A percentile compares a stretch with the other conserved stretches of the same genome.
Evolutionary conservation across 306 rosid genomes (phyloP).

Genomic region (Cucurbita ficifolia): DNA sequence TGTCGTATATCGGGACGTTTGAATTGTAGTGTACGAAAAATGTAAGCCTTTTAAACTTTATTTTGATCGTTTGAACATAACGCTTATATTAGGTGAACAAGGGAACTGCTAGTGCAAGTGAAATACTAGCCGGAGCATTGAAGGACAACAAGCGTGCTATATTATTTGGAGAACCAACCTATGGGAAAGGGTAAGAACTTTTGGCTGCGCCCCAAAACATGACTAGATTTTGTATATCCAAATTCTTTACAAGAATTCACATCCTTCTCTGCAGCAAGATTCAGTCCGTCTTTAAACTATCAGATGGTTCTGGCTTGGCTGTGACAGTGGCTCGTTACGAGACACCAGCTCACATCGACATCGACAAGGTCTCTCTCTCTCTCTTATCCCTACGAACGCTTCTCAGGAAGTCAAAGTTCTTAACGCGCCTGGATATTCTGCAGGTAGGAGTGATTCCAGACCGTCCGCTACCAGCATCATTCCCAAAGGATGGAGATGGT

Average conservation of each 20-base stretch:
- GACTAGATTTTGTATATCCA: not conserved
- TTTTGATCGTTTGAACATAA: not conserved
- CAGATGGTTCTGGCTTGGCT: constrained; percentile 92
- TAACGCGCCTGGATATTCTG: not conserved
- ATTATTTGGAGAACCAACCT: constrained; percentile 87
- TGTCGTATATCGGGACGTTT: not conserved
- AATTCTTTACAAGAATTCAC: constrained; percentile 15
- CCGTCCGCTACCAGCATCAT: constrained; percentile 66
- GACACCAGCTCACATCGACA: constrained; percentile 84
- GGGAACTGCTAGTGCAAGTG: constrained; percentile 99
- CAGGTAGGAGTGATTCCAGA: constrained; percentile 94
- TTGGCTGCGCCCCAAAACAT: constrained; percentile 9
- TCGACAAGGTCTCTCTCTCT: constrained; percentile 49
- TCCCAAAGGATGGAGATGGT: constrained; percentile 75
- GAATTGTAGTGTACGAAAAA: not conserved
- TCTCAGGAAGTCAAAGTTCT: not conserved
- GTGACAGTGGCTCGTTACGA: constrained; percentile 91
- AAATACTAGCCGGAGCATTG: constrained; percentile 91
- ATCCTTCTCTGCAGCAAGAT: constrained; percentile 54
- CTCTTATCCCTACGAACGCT: not conserved
- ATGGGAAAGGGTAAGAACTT: constrained; percentile 71
- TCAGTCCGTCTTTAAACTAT: constrained; percentile 84
- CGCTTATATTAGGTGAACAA: constrained; percentile 57
- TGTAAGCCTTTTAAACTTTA: not conserved
- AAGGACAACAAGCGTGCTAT: constrained; percentile 88